Evolutionary conservation across 345 rosid species (phyloP), one percentile per base, ranked within the genome.

Genomic region (Citrus medica): DNA sequence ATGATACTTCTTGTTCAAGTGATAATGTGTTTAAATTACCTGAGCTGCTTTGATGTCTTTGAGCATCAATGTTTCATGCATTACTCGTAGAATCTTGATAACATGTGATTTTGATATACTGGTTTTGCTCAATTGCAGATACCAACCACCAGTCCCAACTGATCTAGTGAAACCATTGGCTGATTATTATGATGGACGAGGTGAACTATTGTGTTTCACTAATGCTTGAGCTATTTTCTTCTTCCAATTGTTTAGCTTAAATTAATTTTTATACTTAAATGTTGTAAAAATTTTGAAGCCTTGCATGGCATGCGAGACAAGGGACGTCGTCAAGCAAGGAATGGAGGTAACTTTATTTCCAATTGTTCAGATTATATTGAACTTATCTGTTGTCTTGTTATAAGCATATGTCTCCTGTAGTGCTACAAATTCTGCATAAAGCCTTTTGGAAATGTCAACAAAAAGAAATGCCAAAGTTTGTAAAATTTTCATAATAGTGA

Each of bases 61-160:
- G 42, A 40, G 32, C 28, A 42, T 25, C 22, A 42, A 8, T 25
- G 17, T 69, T 69, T 69, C 33, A 17, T 42, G n/a, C n/a, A 10
- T 24, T 69, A 19, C 61, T 12, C 21, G 1, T 24, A 17, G 32
- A 28, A 70, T 28, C 6, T 51, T 51, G 37, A 25, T 12, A 27
- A 25, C 7, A 48, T 70, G 32, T 6, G 48, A 14, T 33, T 60
- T 38, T 58, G 65, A 56, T 73, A 22, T n/a, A 38, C 53, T 56
- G 28, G n/a, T 60, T 17, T 22, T 80, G 25, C 10, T 22, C 7
- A 51, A 70, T 79, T 22, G 6, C 80, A 86, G 90, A 79, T 88
- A 88, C 60, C 89, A 88, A 81, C 85, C 85, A 73, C 89, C 90
- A 28, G 62, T 86, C 35, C 83, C 88, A 60, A 67, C 86, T 9